phyloP scores from a whole-genome alignment of 148 eudicot genomes.

The Vaccinium vitisidaea region DNA sequence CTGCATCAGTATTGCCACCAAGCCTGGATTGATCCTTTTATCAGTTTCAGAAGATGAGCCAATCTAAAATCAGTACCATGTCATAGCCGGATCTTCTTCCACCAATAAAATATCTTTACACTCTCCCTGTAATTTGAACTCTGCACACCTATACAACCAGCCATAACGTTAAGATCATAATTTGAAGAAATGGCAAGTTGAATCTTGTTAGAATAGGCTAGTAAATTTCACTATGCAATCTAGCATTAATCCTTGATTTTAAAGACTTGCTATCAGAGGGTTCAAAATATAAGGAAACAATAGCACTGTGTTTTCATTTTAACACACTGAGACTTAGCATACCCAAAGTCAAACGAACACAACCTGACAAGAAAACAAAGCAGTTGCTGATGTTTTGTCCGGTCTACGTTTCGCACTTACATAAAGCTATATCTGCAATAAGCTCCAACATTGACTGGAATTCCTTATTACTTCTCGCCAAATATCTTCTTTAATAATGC shows the following conservation, averaged over 20 bases:
- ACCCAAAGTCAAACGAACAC: not conserved
- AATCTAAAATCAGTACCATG: not conserved
- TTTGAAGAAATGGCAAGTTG: not conserved
- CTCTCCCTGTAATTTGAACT: not conserved
- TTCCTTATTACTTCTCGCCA: too few species aligned
- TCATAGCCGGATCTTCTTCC: conserved; percentile 9
- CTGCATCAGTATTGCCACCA: not conserved
- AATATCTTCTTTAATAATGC: too few species aligned
- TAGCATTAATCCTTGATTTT: too few species aligned
- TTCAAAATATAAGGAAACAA: not conserved
- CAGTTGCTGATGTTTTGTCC: not conserved
- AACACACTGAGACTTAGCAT: not conserved
- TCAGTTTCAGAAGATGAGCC: not conserved
- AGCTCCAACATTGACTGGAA: too few species aligned
- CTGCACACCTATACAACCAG: not conserved
- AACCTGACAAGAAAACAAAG: not conserved
- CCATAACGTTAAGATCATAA: not conserved
- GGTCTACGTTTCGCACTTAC: not conserved
- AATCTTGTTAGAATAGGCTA: not conserved
- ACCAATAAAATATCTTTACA: not conserved
- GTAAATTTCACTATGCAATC: too few species aligned
- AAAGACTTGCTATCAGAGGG: not conserved
- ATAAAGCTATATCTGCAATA: not conserved
- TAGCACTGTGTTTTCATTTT: not conserved
- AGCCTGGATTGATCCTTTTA: not conserved